Conservation (phyloP, 192 early-diverging fungal genomes). For the Linnemannia schmuckeri region DNA sequence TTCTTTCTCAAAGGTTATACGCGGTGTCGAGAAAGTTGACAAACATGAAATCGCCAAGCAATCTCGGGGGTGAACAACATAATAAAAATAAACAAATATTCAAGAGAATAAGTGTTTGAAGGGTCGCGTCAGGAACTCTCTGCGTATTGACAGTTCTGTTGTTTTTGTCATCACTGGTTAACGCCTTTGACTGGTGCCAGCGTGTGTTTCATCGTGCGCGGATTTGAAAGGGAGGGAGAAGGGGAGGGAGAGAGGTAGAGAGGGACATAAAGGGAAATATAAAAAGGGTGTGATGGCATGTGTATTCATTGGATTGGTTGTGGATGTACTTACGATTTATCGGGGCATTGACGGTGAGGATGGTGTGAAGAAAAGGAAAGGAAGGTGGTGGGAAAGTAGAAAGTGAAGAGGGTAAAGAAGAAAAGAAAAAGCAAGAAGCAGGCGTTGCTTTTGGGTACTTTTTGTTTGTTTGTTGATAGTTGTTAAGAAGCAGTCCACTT, state of each 20-base stretch:
- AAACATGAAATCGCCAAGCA: background rate
- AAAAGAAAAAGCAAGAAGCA: background rate
- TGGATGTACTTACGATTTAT: constrained; percentile 7
- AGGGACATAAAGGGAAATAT: background rate
- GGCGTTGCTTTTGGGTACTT: background rate
- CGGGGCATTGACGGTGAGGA: background rate
- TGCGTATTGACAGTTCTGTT: constrained; percentile 23
- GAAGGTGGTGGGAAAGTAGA: background rate
- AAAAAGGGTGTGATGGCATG: background rate
- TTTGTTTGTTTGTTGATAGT: background rate
- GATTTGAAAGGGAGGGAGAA: background rate
- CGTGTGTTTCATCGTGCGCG: constrained; percentile 22
- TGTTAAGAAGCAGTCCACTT: background rate
- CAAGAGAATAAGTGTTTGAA: background rate
- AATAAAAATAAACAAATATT: background rate
- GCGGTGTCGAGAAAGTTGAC: background rate
- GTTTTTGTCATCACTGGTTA: constrained; percentile 21
- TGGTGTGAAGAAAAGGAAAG: background rate
- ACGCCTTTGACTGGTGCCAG: constrained; percentile 23
- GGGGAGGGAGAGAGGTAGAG: no score
- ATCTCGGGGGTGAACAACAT: background rate
- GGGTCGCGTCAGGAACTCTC: constrained; percentile 14
- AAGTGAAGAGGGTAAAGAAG: constrained; percentile 2
- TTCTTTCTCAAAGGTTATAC: background rate
- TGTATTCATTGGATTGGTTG: background rate